Conservation (phyloP, 139 green algal species). For the Micractinium conductrix region DNA sequence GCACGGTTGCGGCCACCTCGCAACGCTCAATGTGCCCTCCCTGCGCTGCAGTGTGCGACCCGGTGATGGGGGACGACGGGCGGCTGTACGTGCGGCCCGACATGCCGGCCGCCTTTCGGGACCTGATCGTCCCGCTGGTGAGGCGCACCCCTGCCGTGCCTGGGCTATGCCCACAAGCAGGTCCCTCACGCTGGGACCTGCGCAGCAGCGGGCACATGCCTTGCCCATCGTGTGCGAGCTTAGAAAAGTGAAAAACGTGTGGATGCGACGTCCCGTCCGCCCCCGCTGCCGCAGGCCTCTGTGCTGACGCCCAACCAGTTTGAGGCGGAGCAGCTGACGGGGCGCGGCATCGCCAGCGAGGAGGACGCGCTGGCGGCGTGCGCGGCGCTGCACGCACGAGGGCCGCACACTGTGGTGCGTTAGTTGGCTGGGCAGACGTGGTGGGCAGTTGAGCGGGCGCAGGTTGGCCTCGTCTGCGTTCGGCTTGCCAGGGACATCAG, state of each 20-base stretch:
- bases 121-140: slow-evolving; percentile 71
- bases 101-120: slow-evolving; percentile 73
- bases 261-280: too few species aligned
- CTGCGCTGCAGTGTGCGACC: slow-evolving; percentile 87
- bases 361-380: slow-evolving; percentile 68
- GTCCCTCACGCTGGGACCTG: too few species aligned
- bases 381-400: slow-evolving; percentile 62
- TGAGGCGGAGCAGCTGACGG: slow-evolving; percentile 88
- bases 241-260: too few species aligned
- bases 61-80: slow-evolving; percentile 93
- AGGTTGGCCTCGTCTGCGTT: background rate
- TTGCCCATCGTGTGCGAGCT: too few species aligned
- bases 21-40: too few species aligned
- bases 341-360: slow-evolving; percentile 59
- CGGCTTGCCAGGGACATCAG: too few species aligned
- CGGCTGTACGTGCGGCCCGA: slow-evolving; percentile 82
- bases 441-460: background rate
- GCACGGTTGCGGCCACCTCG: too few species aligned
- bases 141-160: too few species aligned
- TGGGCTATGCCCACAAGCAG: too few species aligned
- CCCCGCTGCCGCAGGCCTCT: too few species aligned
- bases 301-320: slow-evolving; percentile 93
- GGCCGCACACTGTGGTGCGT: slow-evolving; percentile 80
- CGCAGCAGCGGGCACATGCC: too few species aligned
- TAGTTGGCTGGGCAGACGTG: too few species aligned